Conservation (phyloP, 345 rosid genomes). For the Syzygium aqueum region DNA sequence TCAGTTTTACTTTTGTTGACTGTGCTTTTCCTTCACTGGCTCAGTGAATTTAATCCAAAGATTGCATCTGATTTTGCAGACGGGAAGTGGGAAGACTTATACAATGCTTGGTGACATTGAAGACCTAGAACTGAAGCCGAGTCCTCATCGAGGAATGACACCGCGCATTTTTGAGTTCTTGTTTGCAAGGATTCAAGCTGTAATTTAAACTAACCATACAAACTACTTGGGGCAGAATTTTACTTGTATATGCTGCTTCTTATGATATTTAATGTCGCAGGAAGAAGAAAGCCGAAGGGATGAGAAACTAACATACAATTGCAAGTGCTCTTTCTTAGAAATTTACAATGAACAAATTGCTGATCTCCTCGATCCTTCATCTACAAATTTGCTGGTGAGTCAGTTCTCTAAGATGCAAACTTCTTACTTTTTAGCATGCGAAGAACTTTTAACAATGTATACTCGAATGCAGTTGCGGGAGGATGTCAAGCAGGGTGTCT, state of each 20-base stretch:
- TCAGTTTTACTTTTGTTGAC: neutral
- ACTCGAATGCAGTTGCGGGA: constrained; percentile 59
- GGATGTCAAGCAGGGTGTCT: constrained; percentile 74
- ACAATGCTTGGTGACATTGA: constrained; percentile 90
- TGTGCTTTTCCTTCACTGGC: neutral
- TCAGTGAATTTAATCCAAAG: neutral
- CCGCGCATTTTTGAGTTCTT: constrained; percentile 94
- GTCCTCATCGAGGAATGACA: constrained; percentile 84
- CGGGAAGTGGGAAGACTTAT: constrained; percentile 98
- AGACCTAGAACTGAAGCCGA: constrained; percentile 75
- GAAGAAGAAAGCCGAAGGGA: constrained; percentile 94
- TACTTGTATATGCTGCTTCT: neutral
- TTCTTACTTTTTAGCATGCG: neutral
- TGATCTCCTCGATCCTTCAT: constrained; percentile 96
- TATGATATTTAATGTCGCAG: constrained; percentile 24
- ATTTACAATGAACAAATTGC: constrained; percentile 91
- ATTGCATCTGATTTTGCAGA: constrained; percentile 37
- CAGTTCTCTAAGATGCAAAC: neutral
- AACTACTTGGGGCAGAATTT: neutral
- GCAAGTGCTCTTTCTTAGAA: constrained; percentile 98
- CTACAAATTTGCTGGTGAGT: constrained; percentile 74
- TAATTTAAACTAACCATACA: constrained; percentile 18
- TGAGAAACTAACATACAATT: constrained; percentile 71
- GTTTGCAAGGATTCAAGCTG: constrained; percentile 95
- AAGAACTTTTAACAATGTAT: neutral